Base-by-base conservation (phyloP, 306 rosid genomes). In the Medicago ruthenica region DNA sequence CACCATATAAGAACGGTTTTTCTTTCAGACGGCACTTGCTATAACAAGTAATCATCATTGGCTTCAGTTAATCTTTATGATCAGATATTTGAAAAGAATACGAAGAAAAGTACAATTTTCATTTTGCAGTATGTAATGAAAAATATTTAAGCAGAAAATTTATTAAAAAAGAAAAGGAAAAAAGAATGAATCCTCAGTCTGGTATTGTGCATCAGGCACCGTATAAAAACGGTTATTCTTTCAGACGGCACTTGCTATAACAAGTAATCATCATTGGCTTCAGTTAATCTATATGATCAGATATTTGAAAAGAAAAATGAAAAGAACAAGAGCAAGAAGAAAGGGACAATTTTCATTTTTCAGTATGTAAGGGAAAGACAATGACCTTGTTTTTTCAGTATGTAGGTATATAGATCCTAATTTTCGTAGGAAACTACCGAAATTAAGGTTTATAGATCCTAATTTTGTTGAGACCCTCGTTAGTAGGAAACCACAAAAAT, bases 171-270 rank as follows among this genome's bases (percentile, higher is more conserved):
- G n/a, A 51, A 8, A 16, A 24, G 27, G 3, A 24, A 1, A 24
- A 24, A 21, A 21, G 1, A 21, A 21, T 21, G 74, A 76, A 76
- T 67, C 80, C 80, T 76, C 80, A 40, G 80, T 64, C 8, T 15
- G 48, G 4, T 11, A 16, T 9, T 76, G 67, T 76, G 16, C 80
- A 66, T 76, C 67, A 76, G 10, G 36, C 17, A 14, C 55, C 51
- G 24, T 39, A 76, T 12, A 51, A 21, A 21, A 21, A 51, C 8
- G 27, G 40, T 37, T 48, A 20, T 51, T 18, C 31, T 39, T 76
- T 66, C 66, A 76, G 74, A 51, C 73, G 80, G 74, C 80, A 76
- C 80, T 76, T 75, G 79, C 79, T 44, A 76, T 59, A 40, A 62
- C 37, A 63, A 20, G 47, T 27, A 54, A 65, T 53, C 80, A 76